Base-by-base conservation (phyloP, 2,329 filamentous ascomycete genomes). In the Zymoseptoria tritici region DNA sequence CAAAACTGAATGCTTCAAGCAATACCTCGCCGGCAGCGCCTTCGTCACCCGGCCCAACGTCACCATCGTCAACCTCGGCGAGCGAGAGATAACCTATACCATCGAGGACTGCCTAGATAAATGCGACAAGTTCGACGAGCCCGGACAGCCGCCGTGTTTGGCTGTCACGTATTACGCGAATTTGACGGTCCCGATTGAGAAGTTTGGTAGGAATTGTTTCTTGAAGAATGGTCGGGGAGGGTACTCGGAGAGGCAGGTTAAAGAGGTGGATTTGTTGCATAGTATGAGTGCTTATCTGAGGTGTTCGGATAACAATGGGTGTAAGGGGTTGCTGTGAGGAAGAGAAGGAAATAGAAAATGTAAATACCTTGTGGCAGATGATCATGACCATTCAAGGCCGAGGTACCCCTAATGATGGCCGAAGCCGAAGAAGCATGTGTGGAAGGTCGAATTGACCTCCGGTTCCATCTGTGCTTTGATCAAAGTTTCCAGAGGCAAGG, bases 81-180 rank as follows among this genome's bases (percentile, higher is more conserved):
- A 29, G 55, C 21, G 58, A 57, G 42, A 54, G 55, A 42, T 62
- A 57, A 8, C 60, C n/a, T 60, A 61, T 53, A 63, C 52, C 9
- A 53, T 63, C 36, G 51, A 57, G 26, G 54, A 49, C 26, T 63
- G 59, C 24, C 60, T 64, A 1, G 57, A 62, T 9, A 52, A 31
- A 36, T 60, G 57, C 50, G 62, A 62, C 46, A 49, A 56, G 5
- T 57, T 52, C 9, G 60, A 62, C 20, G 21, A 21, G 9, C 50
- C 49, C 11, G 60, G 54, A 8, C 54, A 54, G 4, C 60, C 60
- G 19, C 49, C 57, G 0, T 64, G 62, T 24, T 7, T 57, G 46
- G 62, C 60, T 2, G 60, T 62, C 2, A 64, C 59, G 1, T 64
- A 64, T 16, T 64, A 60, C 29, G 60, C 62, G n/a, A 64, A 62